Evolutionary conservation across 352 stramenopile genomes (phyloP).

Genomic region (Thraustochytrium sp.): DNA sequence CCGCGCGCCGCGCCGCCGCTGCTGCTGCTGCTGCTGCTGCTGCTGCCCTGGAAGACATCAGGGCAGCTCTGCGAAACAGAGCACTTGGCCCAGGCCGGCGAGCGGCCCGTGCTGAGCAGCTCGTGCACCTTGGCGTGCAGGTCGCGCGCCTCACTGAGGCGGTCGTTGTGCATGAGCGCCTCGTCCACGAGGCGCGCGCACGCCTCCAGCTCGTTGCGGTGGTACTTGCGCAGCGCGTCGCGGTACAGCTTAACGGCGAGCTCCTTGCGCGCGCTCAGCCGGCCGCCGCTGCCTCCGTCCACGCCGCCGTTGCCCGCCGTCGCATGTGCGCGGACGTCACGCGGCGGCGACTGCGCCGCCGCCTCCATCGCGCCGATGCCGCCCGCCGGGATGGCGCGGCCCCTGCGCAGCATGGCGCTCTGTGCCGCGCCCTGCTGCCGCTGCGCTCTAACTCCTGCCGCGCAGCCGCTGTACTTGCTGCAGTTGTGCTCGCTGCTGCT

Average conservation of each 20-base stretch:
- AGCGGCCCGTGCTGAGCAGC: neutral
- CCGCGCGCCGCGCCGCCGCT: neutral
- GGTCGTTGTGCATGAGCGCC: neutral
- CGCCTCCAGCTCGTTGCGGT: neutral
- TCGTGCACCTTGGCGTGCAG: neutral
- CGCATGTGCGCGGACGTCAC: no score
- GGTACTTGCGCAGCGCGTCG: neutral
- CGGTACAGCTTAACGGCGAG: neutral
- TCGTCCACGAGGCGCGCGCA: neutral
- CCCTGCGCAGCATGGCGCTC: no score
- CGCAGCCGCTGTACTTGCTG: no score
- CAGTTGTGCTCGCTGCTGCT: no score
- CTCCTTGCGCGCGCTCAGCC: neutral
- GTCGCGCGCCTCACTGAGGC: neutral
- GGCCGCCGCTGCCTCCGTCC: neutral
- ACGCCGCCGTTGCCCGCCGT: neutral
- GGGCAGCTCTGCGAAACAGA: neutral
- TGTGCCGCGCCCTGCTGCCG: no score
- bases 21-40: neutral
- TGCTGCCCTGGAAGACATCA: neutral
- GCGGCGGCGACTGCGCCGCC: no score
- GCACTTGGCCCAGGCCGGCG: neutral
- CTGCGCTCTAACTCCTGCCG: no score
- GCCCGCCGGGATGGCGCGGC: no score
- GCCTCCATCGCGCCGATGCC: no score